Percentiles rank a stretch among this genome's conserved stretches.
These are phyloP conservation scores for Cryptococcus sp. DNA, from an alignment of 1,284 basidiomycete genomes.

Conservation along the genomic window DNA sequence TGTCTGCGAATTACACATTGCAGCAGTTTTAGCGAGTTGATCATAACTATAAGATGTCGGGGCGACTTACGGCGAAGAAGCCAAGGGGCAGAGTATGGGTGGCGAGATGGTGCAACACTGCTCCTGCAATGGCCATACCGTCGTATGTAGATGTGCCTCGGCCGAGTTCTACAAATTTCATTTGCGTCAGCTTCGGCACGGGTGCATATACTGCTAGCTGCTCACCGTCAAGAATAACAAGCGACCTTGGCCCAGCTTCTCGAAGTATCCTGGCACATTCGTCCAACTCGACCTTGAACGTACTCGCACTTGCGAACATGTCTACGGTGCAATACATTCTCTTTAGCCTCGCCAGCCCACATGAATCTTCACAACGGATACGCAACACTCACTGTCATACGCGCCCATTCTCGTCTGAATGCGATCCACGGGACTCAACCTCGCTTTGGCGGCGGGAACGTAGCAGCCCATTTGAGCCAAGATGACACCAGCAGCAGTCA, in stretches of 20 bases:
- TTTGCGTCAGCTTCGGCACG: not conserved
- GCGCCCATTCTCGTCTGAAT: constrained; percentile 99
- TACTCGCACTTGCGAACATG: constrained; percentile 92
- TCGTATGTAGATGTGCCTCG: constrained; percentile 66
- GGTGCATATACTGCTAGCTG: constrained; percentile 4
- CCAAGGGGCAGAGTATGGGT: constrained; percentile 81
- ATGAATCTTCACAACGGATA: not conserved
- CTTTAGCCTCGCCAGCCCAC: not conserved
- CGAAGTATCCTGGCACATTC: constrained; percentile 91
- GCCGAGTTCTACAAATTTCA: constrained; percentile 67
- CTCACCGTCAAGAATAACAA: constrained; percentile 92
- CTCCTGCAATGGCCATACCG: constrained; percentile 93
- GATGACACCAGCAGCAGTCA: constrained; percentile 94
- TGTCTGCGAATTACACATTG: constrained; percentile 35
- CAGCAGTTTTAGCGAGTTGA: not conserved
- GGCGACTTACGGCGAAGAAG: constrained; percentile 55
- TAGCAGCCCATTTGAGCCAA: constrained; percentile 98
- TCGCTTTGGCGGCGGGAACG: constrained; percentile 81
- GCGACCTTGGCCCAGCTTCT: constrained; percentile 83
- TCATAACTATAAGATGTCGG: not conserved
- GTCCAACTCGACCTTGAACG: constrained; percentile 94
- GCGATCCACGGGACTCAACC: constrained; percentile 84
- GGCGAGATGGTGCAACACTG: constrained; percentile 88
- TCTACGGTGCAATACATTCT: constrained; percentile 46
- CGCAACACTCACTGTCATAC: constrained; percentile 65